Conservation (phyloP, 805 yeast species). For the Sugiyamaella americana region DNA sequence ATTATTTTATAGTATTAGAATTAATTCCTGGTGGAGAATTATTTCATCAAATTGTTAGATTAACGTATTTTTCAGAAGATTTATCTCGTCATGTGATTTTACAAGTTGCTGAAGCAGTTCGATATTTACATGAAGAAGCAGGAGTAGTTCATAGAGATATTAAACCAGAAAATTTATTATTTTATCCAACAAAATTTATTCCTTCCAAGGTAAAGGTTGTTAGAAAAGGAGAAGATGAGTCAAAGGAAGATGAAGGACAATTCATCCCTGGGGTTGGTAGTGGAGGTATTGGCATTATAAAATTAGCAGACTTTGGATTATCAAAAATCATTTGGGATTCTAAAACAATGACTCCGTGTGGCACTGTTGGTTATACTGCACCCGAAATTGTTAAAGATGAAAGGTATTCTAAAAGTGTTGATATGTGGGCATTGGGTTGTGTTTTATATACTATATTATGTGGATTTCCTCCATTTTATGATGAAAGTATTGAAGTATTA, state of each 20-base stretch:
- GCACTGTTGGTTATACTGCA: constrained; percentile 97
- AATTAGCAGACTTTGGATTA: constrained; percentile 92
- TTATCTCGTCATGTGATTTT: constrained; percentile 64
- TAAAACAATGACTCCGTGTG: constrained; percentile 95
- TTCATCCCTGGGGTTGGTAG: constrained; percentile 80
- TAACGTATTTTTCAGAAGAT: constrained; percentile 69
- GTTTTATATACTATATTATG: constrained; percentile 87
- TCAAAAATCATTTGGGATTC: constrained; percentile 85
- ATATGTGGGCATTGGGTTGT: constrained; percentile 99
- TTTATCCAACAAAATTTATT: constrained; percentile 46
- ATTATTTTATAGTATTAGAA: constrained; percentile 62
- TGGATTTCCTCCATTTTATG: constrained; percentile 97
- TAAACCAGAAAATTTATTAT: constrained; percentile 72
- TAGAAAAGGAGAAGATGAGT: constrained; percentile 38
- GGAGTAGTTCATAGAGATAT: constrained; percentile 76
- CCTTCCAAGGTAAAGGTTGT: constrained; percentile 32
- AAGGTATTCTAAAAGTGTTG: constrained; percentile 86
- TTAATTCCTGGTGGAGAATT: constrained; percentile 73
- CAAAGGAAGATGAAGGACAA: constrained; percentile 78
- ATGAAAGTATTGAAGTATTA: constrained; percentile 65
- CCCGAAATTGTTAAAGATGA: constrained; percentile 97
- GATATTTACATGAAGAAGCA: constrained; percentile 63
- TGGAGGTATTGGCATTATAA: constrained; percentile 84
- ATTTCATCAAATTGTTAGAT: constrained; percentile 70
- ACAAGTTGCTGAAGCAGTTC: constrained; percentile 65